Percentiles rank a stretch among this genome's conserved stretches.
Conservation (phyloP, 192 early-diverging fungal species). For the Backusella australiensis region DNA sequence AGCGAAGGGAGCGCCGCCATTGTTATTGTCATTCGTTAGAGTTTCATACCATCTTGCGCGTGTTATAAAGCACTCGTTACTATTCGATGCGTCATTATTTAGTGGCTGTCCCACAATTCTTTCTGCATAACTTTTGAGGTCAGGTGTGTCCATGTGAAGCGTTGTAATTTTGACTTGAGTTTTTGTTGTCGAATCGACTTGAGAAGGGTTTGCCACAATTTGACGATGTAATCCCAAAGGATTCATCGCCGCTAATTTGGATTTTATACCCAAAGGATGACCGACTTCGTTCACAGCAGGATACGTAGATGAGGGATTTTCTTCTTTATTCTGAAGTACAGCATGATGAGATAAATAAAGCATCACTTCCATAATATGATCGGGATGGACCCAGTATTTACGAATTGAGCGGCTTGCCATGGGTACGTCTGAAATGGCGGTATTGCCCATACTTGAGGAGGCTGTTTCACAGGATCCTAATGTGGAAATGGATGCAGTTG, state of each 20-base stretch:
- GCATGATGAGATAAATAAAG: not conserved
- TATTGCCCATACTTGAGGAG: not conserved
- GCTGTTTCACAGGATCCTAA: conserved; percentile 11
- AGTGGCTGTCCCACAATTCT: not conserved
- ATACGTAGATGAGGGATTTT: not conserved
- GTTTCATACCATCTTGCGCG: not conserved
- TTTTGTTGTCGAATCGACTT: not conserved
- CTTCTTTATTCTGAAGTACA: not conserved
- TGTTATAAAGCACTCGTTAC: not conserved
- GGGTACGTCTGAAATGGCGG: not conserved
- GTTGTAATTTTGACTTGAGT: conserved; percentile 3
- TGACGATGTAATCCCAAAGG: not conserved
- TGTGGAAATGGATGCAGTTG: not conserved
- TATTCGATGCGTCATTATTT: not conserved
- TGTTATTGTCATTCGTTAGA: not conserved
- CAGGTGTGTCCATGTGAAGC: not conserved
- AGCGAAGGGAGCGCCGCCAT: not conserved
- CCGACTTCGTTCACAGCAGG: conserved; percentile 4
- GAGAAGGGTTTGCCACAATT: not conserved
- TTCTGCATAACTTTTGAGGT: conserved; percentile 5
- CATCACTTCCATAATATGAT: conserved; percentile 15
- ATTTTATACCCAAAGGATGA: conserved; percentile 2
- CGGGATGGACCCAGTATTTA: conserved; percentile 20
- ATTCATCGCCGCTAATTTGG: not conserved
- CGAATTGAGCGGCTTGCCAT: not conserved